Base-by-base conservation (phyloP, 495 filamentous ascomycete species). In the Penicillium ochrochloron region DNA sequence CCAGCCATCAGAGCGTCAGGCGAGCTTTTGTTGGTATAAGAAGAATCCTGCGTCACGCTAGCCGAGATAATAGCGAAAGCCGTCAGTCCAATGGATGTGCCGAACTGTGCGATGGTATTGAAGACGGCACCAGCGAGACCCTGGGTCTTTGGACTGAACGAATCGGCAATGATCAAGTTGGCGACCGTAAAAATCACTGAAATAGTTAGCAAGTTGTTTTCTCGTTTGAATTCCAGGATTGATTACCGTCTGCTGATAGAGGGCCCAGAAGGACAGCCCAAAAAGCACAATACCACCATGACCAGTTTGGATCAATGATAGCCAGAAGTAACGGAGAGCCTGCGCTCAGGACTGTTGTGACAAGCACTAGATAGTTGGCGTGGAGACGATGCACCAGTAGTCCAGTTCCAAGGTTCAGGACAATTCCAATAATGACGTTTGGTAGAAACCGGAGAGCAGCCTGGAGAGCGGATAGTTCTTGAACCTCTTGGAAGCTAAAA, bases 111-210 rank as follows among this genome's bases (percentile, higher is more conserved):
- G 12, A 85, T 66, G 0, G 83, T 85, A 66, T 87, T 88, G 75
- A 89, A 87, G 0, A 89, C 85, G 17, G 83, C 84, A 8, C 85
- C 84, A 12, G 85, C 85, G 9, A 89, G 73, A 0, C 74, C 81
- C 37, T 56, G 33, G 19, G 53, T 56, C 8, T 37, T 23, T 4
- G 29, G 17, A 15, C 21, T 25, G 53, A 37, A 56, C 1, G 34
- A 23, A 37, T 35, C 53, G 7, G 53, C 53, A 14, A 56, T 56
- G 12, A 56, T 15, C 9, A 56, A 14, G 33, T 56, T 35, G 10
- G 53, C 31, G 17, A 54, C 51, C 10, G 51, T 54, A 29, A 54
- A 54, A 23, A 54, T 29, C 11, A 48, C 44, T 48, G 2, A 23
- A 25, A 25, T 21, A 15, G 44, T 48, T 12, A 48, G 21, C 44